Conservation (phyloP, 2,329 filamentous ascomycete genomes). For the Penicillium sp. region DNA sequence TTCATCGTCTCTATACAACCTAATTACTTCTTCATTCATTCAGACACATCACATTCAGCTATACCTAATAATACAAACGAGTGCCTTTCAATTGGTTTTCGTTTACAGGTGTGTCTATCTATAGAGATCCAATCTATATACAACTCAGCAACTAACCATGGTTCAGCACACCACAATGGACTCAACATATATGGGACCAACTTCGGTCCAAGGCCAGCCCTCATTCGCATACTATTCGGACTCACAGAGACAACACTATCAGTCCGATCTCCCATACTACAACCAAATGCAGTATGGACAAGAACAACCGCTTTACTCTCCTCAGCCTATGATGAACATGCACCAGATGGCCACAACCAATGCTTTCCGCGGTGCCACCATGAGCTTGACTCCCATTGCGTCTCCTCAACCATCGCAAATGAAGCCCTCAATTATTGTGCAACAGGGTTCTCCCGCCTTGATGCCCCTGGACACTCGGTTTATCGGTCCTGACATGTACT, state of each 20-base stretch:
- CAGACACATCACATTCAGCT: conserved; percentile 10
- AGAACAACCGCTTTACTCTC: conserved; percentile 37
- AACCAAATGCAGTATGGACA: conserved; percentile 34
- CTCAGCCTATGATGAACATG: conserved; percentile 45
- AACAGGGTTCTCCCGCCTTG: conserved; percentile 53
- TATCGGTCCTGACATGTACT: conserved; percentile 58
- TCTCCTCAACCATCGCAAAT: conserved; percentile 71
- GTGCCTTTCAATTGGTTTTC: conserved; percentile 1
- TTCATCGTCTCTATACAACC: conserved; percentile 26
- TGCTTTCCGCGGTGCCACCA: conserved; percentile 38
- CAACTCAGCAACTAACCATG: not conserved
- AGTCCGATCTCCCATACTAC: conserved; percentile 50
- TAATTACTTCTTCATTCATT: conserved; percentile 36
- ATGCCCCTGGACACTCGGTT: conserved; percentile 72
- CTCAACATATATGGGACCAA: conserved; percentile 53
- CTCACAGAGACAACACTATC: conserved; percentile 70
- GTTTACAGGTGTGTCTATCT: conserved; percentile 5
- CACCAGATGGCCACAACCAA: conserved; percentile 43
- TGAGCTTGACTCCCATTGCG: conserved; percentile 62
- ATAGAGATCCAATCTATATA: not conserved
- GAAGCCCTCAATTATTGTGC: conserved; percentile 68
- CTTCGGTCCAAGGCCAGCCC: conserved; percentile 62
- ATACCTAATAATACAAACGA: conserved; percentile 5
- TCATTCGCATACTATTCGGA: conserved; percentile 88
- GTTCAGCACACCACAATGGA: conserved; percentile 55